These are phyloP conservation scores for Chimonanthus salicifolius DNA, from an alignment of 164 flowering plant species.

Conservation along the genomic window DNA sequence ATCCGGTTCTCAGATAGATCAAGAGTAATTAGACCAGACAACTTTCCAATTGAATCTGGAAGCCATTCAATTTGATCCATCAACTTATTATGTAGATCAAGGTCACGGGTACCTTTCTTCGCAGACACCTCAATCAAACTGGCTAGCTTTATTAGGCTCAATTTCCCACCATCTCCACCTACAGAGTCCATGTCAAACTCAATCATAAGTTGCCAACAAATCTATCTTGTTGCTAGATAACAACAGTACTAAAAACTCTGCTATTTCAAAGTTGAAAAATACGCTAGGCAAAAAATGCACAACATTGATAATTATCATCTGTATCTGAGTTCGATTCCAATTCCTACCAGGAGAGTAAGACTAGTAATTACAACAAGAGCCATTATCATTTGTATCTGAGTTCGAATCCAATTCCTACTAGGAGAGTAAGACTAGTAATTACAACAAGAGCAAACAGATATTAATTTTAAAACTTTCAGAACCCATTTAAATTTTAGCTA, in stretches of 20 bases:
- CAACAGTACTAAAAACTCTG: background rate
- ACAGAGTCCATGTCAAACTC: slow-evolving; percentile 18
- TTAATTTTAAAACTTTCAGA: background rate
- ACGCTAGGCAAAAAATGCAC: background rate
- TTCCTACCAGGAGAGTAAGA: background rate
- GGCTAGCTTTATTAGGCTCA: slow-evolving; percentile 73
- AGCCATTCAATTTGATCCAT: slow-evolving; percentile 69
- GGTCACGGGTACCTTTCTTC: slow-evolving; percentile 61
- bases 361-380: background rate
- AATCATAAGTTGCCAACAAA: background rate
- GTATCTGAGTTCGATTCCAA: background rate
- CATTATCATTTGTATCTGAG: background rate
- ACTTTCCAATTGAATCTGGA: slow-evolving; percentile 80
- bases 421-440: background rate
- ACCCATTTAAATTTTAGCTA: background rate
- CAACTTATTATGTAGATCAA: slow-evolving; percentile 57
- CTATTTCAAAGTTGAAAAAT: too few species aligned
- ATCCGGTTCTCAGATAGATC: slow-evolving; percentile 77
- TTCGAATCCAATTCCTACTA: background rate
- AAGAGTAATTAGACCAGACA: slow-evolving; percentile 49
- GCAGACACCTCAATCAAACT: slow-evolving; percentile 68
- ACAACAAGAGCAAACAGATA: background rate
- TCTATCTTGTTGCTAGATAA: background rate
- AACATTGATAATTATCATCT: background rate
- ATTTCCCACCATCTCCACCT: slow-evolving; percentile 70